Evolutionary conservation across 352 stramenopile genomes (phyloP), one percentile per base, ranked within the genome.

Genomic region (Pythium vanterpoolii): DNA sequence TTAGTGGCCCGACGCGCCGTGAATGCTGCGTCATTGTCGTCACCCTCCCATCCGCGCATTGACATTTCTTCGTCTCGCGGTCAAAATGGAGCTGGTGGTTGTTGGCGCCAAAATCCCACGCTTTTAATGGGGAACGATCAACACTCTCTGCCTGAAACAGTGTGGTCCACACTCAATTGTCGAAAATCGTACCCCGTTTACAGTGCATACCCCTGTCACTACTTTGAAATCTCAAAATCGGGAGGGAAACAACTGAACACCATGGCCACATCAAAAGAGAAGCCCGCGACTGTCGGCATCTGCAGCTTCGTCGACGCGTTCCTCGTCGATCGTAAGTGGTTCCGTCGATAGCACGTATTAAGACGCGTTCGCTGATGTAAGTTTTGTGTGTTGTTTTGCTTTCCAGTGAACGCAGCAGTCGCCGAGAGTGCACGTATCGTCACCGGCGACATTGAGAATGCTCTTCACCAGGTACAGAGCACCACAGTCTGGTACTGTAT

Each of bases 401-500:
- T 2, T 27, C n/a, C 43, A 86, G 79, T 89, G 53, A 74, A 72
- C 27, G 45, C 67, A 10, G 65, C 74, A 24, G 72, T 84, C 43
- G 53, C 56, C 10, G 74, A 86, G 46, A 84, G 74, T 52, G 67
- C 78, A 21, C 74, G 69, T 14, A 72, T 74, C 47, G 79, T 83
- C 40, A 85, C 67, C 2, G 79, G 79, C 5, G 77, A 87, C 56
- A 66, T 89, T 63, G 79, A 89, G 58, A 89, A 87, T 64, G 64
- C 73, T 19, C 69, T 89, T 19, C 79, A 89, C 47, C 74, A 87
- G 72, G 79, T 89, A 34, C 5, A 52, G 19, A 62, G n/a, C n/a
- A n/a, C n/a, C n/a, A n/a, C n/a, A n/a, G n/a, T n/a, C n/a, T 33
- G 11, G 30, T 14, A 8, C 11, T 45, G 14, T 53, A 10, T 5